phyloP scores from a whole-genome alignment of 2,329 filamentous ascomycete species.

The Beauveria scarabaeidicola region DNA sequence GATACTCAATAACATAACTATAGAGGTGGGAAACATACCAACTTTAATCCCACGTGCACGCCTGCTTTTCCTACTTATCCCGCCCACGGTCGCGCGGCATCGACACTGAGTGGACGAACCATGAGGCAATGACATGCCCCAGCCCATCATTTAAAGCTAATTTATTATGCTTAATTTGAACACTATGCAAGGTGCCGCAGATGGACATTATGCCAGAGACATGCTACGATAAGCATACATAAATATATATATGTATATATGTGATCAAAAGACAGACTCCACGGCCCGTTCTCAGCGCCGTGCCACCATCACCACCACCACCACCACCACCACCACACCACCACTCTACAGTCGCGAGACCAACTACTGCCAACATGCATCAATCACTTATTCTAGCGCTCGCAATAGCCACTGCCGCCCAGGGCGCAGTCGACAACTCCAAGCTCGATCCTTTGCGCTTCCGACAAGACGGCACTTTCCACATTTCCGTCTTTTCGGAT shows the following conservation, averaged over 20 bases:
- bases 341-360: not conserved
- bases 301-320: not conserved
- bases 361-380: not conserved
- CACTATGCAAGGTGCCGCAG: not conserved
- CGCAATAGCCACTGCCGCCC: not conserved
- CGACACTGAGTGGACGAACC: not conserved
- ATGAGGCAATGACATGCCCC: not conserved
- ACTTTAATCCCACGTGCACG: no score
- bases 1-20: no score
- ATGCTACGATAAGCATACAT: not conserved
- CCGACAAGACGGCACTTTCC: constrained; percentile 9
- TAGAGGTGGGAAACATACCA: no score
- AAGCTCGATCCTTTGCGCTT: constrained; percentile 7
- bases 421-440: constrained; percentile 3
- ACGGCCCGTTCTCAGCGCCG: not conserved
- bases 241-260: not conserved
- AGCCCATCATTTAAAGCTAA: not conserved
- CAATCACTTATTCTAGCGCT: not conserved
- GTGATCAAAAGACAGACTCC: not conserved
- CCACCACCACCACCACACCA: not conserved
- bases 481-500: constrained; percentile 13
- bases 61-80: not conserved
- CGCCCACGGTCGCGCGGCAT: constrained; percentile 8
- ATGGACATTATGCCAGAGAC: not conserved
- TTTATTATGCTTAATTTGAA: not conserved